A percentile compares a stretch with the other conserved stretches of the same genome.
Evolutionary conservation across 257 asterid genomes (phyloP).

Genomic region (Penstemon barbatus): DNA sequence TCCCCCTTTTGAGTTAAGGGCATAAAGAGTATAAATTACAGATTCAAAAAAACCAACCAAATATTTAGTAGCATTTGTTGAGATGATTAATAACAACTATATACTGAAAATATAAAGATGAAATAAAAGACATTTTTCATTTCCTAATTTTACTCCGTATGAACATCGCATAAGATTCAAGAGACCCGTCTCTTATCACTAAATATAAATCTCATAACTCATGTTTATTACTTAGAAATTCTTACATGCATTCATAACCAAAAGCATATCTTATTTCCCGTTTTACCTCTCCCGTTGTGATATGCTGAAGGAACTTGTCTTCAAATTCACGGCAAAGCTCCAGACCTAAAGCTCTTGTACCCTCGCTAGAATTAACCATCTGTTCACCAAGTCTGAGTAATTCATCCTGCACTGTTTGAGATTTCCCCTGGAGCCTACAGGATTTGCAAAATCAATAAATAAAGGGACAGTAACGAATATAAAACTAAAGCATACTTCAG

Average conservation of each 20-base stretch:
- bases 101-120: conserved; percentile 2
- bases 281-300: conserved; percentile 63
- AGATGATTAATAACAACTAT: background rate
- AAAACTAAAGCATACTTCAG: conserved; percentile 14
- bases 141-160: background rate
- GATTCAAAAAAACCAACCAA: background rate
- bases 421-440: conserved; percentile 94
- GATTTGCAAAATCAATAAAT: conserved; percentile 13
- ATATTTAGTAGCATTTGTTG: background rate
- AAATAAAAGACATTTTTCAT: conserved; percentile 1
- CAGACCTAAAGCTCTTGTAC: conserved; percentile 90
- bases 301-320: conserved; percentile 98
- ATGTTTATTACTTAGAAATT: conserved; percentile 1
- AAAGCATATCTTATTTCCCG: conserved; percentile 12
- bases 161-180: background rate
- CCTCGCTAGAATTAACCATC: conserved; percentile 91
- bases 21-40: no score
- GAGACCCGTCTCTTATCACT: background rate
- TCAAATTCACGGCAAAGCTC: conserved; percentile 99
- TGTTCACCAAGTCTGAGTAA: conserved; percentile 89
- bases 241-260: conserved; percentile 15
- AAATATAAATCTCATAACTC: background rate
- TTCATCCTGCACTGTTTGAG: conserved; percentile 94
- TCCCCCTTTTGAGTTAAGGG: no score
- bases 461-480: conserved; percentile 19